phyloP scores from a whole-genome alignment of 768 basidiomycete genomes.

The Termitomyces sp. region DNA sequence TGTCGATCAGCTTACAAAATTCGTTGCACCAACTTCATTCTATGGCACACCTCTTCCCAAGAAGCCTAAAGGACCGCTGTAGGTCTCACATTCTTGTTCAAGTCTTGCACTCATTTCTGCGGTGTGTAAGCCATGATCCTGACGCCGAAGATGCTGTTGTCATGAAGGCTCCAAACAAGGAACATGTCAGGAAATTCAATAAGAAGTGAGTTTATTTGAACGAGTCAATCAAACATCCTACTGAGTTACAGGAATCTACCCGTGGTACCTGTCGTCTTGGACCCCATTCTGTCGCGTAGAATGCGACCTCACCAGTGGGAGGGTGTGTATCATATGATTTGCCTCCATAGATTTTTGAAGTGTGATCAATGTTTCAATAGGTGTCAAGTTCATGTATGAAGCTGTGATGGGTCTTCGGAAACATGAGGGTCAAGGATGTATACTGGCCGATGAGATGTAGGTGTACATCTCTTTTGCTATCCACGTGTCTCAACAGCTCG shows the following conservation, averaged over 20 bases:
- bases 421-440: constrained; percentile 91
- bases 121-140: constrained; percentile 66
- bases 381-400: constrained; percentile 90
- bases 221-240: constrained; percentile 1
- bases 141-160: constrained; percentile 73
- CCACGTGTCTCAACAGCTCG: constrained; percentile 5
- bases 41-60: constrained; percentile 43
- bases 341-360: background rate
- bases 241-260: constrained; percentile 46
- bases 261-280: constrained; percentile 82
- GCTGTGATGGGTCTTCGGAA: constrained; percentile 92
- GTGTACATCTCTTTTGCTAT: background rate
- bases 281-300: constrained; percentile 73
- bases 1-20: constrained; percentile 20
- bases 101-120: background rate
- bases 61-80: constrained; percentile 48
- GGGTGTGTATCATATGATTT: constrained; percentile 37
- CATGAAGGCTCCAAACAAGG: constrained; percentile 74
- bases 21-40: constrained; percentile 58
- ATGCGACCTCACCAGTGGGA: constrained; percentile 90
- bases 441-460: constrained; percentile 96
- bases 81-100: background rate
- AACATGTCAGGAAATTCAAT: constrained; percentile 65
- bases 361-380: constrained; percentile 27
- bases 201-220: constrained; percentile 49